Percentiles rank a stretch among this genome's conserved stretches.
Evolutionary conservation across 345 rosid genomes (phyloP).

Genomic region (Rhodamnia argentea): DNA sequence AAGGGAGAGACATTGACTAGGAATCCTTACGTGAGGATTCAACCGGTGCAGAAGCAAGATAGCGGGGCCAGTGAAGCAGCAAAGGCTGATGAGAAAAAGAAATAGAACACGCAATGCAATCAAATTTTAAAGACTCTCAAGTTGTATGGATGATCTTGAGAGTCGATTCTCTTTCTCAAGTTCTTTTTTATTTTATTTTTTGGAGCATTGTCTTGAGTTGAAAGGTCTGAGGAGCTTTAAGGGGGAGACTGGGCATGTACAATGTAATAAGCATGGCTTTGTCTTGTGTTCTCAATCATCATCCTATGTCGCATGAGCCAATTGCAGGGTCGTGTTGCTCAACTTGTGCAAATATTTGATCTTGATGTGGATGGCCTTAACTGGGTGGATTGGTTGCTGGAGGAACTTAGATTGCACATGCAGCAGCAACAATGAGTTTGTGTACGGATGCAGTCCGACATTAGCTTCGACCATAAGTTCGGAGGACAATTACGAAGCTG

Average conservation of each 20-base stretch:
- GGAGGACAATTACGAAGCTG: neutral
- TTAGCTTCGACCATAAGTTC: neutral
- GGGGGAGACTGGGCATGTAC: too few relatives aligned
- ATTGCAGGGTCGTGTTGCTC: neutral
- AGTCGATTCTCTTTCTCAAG: neutral
- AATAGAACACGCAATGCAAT: neutral
- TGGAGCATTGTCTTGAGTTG: neutral
- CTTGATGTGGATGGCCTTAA: neutral
- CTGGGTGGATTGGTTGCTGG: neutral
- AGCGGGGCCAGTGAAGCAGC: slow-evolving; percentile 10
- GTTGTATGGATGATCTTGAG: neutral
- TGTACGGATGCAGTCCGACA: neutral
- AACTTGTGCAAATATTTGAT: neutral
- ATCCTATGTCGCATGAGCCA: neutral
- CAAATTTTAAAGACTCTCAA: neutral
- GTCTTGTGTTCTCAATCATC: neutral
- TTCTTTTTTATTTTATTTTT: neutral
- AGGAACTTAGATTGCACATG: neutral
- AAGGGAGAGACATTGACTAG: slow-evolving; percentile 84
- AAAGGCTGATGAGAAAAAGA: slow-evolving; percentile 3
- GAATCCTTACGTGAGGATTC: slow-evolving; percentile 75
- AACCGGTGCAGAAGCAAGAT: slow-evolving; percentile 39
- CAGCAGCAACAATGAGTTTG: neutral
- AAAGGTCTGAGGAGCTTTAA: neutral
- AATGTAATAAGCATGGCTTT: neutral